Conservation (phyloP, 805 yeast genomes). For the Scheffersomyces lignosus region DNA sequence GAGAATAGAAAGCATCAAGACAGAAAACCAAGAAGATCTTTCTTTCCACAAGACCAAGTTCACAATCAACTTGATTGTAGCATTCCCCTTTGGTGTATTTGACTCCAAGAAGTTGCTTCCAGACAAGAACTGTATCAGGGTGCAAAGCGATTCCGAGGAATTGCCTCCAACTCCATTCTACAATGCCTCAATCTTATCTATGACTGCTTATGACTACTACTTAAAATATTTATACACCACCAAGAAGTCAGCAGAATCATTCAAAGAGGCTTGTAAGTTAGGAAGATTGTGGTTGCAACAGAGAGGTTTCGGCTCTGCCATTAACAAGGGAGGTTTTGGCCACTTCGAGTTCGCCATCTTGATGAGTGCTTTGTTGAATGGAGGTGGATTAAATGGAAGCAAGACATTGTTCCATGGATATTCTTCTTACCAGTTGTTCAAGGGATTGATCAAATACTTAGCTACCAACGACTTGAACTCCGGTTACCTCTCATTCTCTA, state of each 20-base stretch:
- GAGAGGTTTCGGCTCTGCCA: slow-evolving; percentile 69
- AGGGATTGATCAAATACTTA: slow-evolving; percentile 78
- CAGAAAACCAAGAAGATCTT: slow-evolving; percentile 51
- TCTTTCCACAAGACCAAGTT: slow-evolving; percentile 66
- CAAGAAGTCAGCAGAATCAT: slow-evolving; percentile 74
- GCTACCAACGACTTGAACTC: slow-evolving; percentile 71
- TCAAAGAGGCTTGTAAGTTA: slow-evolving; percentile 81
- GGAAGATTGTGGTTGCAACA: slow-evolving; percentile 91
- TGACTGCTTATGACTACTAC: slow-evolving; percentile 66
- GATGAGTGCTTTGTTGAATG: slow-evolving; percentile 78
- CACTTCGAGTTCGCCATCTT: slow-evolving; percentile 83
- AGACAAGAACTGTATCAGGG: slow-evolving; percentile 78
- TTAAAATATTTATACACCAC: slow-evolving; percentile 74
- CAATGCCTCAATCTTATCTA: slow-evolving; percentile 76
- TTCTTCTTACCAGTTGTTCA: slow-evolving; percentile 90
- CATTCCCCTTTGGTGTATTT: slow-evolving; percentile 69
- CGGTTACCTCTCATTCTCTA: slow-evolving; percentile 70
- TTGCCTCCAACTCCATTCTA: slow-evolving; percentile 83
- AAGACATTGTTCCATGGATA: slow-evolving; percentile 82
- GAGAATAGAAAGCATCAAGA: slow-evolving; percentile 55
- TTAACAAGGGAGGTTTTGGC: slow-evolving; percentile 82
- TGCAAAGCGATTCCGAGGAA: slow-evolving; percentile 47
- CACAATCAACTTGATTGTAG: slow-evolving; percentile 68
- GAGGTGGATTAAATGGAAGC: slow-evolving; percentile 77
- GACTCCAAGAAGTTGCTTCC: slow-evolving; percentile 76